These are phyloP conservation scores for Bonia amplexicaulis DNA, from an alignment of 176 grass and related monocot species.

Conservation along the genomic window DNA sequence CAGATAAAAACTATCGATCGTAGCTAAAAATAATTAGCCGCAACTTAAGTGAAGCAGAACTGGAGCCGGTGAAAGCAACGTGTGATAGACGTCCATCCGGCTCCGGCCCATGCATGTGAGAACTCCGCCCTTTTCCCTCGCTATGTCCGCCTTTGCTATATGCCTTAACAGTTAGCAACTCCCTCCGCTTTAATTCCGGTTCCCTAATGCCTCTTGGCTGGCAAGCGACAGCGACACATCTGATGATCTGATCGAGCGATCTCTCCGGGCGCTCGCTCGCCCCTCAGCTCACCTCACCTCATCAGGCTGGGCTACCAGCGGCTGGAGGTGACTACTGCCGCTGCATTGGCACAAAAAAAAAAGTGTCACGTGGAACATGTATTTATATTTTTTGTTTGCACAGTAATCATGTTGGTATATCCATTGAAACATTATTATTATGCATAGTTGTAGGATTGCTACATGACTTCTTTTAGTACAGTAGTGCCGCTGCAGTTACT, in stretches of 20 bases:
- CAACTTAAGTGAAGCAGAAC: too few species aligned
- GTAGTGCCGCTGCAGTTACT: background rate
- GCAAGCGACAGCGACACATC: background rate
- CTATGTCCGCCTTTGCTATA: background rate
- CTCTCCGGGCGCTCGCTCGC: background rate
- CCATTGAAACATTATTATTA: too few species aligned
- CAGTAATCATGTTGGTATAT: background rate
- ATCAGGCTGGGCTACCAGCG: background rate
- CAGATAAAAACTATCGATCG: too few species aligned
- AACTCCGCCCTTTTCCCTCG: slow-evolving; percentile 8
- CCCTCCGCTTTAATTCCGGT: background rate
- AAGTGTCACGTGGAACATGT: background rate
- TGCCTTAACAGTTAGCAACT: background rate
- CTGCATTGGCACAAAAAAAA: background rate
- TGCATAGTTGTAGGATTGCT: too few species aligned
- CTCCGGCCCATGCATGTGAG: background rate
- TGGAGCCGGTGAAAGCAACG: background rate
- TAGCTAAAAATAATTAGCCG: too few species aligned
- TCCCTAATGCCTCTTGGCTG: background rate
- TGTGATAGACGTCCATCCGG: background rate
- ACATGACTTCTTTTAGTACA: too few species aligned
- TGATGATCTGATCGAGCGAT: background rate
- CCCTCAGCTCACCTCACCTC: background rate
- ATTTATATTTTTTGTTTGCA: background rate
- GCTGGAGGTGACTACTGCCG: background rate